Percentiles rank a stretch among this genome's conserved stretches.
Conservation (phyloP, 331 rosid species). For the Prunus yedoensis region DNA sequence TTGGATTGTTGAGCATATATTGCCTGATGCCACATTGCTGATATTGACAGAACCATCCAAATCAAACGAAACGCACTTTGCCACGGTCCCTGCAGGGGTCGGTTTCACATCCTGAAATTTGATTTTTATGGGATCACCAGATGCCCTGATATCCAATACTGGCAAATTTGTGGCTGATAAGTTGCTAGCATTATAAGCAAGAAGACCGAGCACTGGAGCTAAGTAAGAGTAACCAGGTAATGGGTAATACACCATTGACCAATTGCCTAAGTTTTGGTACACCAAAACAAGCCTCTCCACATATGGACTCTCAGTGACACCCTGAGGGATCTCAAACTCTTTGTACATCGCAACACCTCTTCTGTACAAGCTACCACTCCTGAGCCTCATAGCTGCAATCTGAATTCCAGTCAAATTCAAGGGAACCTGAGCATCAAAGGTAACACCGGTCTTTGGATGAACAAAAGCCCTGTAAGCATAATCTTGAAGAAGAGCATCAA, state of each 20-base stretch:
- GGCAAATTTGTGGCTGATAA: conserved; percentile 49
- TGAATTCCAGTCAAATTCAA: conserved; percentile 63
- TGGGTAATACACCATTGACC: conserved; percentile 52
- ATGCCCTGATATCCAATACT: conserved; percentile 44
- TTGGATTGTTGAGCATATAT: conserved; percentile 49
- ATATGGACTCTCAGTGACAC: conserved; percentile 53
- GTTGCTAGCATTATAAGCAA: conserved; percentile 66
- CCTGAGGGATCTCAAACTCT: conserved; percentile 61
- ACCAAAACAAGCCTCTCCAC: conserved; percentile 74
- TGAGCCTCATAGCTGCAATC: conserved; percentile 71
- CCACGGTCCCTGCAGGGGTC: conserved; percentile 47
- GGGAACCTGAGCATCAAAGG: conserved; percentile 57
- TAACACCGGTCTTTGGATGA: conserved; percentile 63
- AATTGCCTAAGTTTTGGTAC: conserved; percentile 76
- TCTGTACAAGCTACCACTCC: conserved; percentile 90
- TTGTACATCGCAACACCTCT: conserved; percentile 53
- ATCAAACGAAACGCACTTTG: conserved; percentile 66
- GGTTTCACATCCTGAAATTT: conserved; percentile 46
- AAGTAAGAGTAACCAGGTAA: conserved; percentile 59
- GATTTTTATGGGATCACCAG: conserved; percentile 49
- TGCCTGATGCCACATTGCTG: conserved; percentile 48
- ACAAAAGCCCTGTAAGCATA: conserved; percentile 63
- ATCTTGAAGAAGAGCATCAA: conserved; percentile 67
- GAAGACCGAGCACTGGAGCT: conserved; percentile 82
- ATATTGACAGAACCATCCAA: conserved; percentile 50